These are phyloP conservation scores for Nymphaea thermarum DNA, from an alignment of 164 flowering plant species.

Conservation along the genomic window DNA sequence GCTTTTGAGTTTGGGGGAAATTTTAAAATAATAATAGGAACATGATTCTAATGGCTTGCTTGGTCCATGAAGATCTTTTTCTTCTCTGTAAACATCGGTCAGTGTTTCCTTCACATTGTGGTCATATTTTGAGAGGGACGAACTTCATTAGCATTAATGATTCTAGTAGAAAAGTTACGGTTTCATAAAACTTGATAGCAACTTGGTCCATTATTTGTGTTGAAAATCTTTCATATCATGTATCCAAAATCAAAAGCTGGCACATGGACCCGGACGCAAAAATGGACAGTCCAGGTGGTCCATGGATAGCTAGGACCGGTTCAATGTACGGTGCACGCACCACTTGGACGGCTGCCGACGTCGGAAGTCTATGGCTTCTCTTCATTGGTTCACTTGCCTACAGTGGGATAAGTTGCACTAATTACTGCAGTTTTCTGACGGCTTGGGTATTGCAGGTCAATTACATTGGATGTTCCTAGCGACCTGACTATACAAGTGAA, in stretches of 20 bases:
- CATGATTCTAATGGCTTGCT: background rate
- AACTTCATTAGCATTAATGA: too few species aligned
- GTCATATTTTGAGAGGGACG: too few species aligned
- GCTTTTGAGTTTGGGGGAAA: background rate
- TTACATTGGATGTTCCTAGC: conserved; percentile 46
- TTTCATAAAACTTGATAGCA: background rate
- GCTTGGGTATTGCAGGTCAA: conserved; percentile 32
- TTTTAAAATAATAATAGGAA: background rate
- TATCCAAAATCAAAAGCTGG: background rate
- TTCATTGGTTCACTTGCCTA: background rate
- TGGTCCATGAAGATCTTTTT: too few species aligned
- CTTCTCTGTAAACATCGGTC: too few species aligned
- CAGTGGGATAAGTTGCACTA: background rate
- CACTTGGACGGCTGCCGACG: background rate
- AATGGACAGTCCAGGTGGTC: background rate
- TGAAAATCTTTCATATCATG: background rate
- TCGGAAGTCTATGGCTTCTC: background rate
- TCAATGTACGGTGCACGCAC: background rate
- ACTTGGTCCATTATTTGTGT: too few species aligned
- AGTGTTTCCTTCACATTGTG: too few species aligned
- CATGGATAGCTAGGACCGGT: background rate
- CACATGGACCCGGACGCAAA: background rate
- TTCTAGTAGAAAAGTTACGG: too few species aligned
- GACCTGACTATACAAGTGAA: conserved; percentile 57
- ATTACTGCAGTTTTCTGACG: background rate